Evolutionary conservation across 2,329 filamentous ascomycete species (phyloP), one percentile per base, ranked within the genome.

Genomic region (Sporothrix euskadiensis): DNA sequence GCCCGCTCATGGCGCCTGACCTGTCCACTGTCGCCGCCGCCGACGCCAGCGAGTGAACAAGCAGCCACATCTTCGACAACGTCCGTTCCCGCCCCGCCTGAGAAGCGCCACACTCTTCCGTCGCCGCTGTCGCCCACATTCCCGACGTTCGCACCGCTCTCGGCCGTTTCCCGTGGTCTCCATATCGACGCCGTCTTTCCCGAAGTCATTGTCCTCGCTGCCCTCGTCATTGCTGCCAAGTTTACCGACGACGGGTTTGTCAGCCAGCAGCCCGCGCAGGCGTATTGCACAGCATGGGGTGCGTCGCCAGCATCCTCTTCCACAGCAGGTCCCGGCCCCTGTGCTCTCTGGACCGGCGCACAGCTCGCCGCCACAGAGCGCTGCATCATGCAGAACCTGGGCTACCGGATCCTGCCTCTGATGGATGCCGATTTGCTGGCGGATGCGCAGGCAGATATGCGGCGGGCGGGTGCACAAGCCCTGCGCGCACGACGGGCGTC

Each of bases 341-440:
- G 41, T 12, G 49, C 54, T n/a, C 77, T 86, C 66, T 92, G 90
- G 89, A 86, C 88, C 2, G 85, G 84, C 77, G 84, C 86, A 73
- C 89, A 91, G 82, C 84, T 91, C 77, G 90, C 90, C 76, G 85
- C 85, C 69, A 91, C 89, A 0, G 89, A 91, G 80, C 83, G 87
- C 65, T 87, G 85, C 80, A 86, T 91, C 77, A 87, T 91, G 84
- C 88, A 90, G 82, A 88, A 86, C 79, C 83, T 92, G 65, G 84
- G 85, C 75, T 91, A 90, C 80, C 85, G 88, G 72, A 87, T 92
- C 78, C 80, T 91, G 80, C 88, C 88, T 7, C 82, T 91, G 10
- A 89, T 85, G 80, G 83, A 88, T 68, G 84, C 85, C 1, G 84
- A 84, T 49, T 84, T 88, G 75, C 85, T 91, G 75, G 83, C 84